These are phyloP conservation scores for Bruguiera gymnorhiza DNA, from an alignment of 345 rosid genomes.

Conservation along the genomic window DNA sequence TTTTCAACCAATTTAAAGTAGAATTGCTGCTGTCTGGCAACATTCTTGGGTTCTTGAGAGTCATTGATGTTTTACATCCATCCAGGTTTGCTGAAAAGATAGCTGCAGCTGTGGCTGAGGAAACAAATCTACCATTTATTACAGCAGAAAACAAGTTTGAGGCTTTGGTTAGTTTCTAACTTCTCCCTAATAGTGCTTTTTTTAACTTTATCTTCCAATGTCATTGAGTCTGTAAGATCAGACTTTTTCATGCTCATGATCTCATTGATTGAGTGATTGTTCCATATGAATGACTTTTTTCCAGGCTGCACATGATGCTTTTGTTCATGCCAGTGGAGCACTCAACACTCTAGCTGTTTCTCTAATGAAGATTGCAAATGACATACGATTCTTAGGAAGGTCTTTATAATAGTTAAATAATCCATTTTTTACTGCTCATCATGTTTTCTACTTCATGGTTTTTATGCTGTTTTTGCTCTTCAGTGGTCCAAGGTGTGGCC, in stretches of 20 bases:
- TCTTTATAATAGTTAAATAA: slow-evolving; percentile 14
- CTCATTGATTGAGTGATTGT: neutral
- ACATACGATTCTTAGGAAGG: slow-evolving; percentile 90
- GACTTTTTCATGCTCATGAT: neutral
- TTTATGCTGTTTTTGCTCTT: slow-evolving; percentile 27
- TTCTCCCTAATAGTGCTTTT: neutral
- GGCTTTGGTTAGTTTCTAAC: slow-evolving; percentile 70
- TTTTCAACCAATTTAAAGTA: neutral
- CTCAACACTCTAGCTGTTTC: slow-evolving; percentile 79
- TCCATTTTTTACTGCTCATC: neutral
- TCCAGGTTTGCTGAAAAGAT: slow-evolving; percentile 84
- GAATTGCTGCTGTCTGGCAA: neutral
- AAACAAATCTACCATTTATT: slow-evolving; percentile 80
- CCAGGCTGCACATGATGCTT: slow-evolving; percentile 98
- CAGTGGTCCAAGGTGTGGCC: slow-evolving; percentile 98
- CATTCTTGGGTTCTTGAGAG: neutral
- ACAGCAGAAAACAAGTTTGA: slow-evolving; percentile 98
- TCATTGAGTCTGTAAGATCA: neutral
- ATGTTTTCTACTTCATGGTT: slow-evolving; percentile 18
- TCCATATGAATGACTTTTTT: slow-evolving; percentile 5
- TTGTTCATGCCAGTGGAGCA: slow-evolving; percentile 94
- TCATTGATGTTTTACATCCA: slow-evolving; percentile 1
- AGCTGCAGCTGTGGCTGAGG: slow-evolving; percentile 93
- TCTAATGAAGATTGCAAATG: slow-evolving; percentile 91
- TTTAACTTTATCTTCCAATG: neutral